Evolutionary conservation across 2,329 filamentous ascomycete genomes (phyloP), one percentile per base, ranked within the genome.

Genomic region (Geoglossum cookeanum): DNA sequence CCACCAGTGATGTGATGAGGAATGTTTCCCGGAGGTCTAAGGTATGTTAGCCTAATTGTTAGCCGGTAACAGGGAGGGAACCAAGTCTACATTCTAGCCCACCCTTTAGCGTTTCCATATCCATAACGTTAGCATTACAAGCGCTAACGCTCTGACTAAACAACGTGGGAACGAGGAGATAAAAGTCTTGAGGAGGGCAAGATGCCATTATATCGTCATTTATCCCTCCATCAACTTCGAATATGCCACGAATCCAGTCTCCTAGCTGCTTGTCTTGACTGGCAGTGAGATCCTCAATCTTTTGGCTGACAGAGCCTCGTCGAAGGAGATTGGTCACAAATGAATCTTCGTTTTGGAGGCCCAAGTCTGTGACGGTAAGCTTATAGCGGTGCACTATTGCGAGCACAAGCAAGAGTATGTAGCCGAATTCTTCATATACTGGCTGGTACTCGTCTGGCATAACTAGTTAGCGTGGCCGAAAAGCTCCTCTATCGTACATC

Each of bases 371-470:
- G 4, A 75, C 71, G 0, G 75, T 77, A 8, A 92, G 72, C 55
- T 80, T 78, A 64, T 90, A 91, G 13, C 87, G 81, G 65, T 87
- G 79, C n/a, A 84, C 77, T 61, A 89, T 83, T 0, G 84, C 84
- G 55, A 90, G 69, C 0, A 89, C 75, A 1, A 92, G 72, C 1
- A 92, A 75, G 6, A 92, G 70, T 15, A 90, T 81, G 0, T 84
- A 81, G 0, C 86, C 85, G 62, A 91, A 92, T 63, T 94, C 87
- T 64, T 92, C 87, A 63, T 92, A 92, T 0, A 89, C 81, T 0
- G 86, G 86, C 65, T 91, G 87, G 63, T 88, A 88, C 65, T 92
- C 87, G 56, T 80, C 82, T 71, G 54, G 6, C 37, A 3, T 30
- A 8, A 42, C 8, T 17, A 5, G 47, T 53, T 54, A 45, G 48